Conservation (phyloP, 306 rosid genomes). For the Corylus heterophylla region DNA sequence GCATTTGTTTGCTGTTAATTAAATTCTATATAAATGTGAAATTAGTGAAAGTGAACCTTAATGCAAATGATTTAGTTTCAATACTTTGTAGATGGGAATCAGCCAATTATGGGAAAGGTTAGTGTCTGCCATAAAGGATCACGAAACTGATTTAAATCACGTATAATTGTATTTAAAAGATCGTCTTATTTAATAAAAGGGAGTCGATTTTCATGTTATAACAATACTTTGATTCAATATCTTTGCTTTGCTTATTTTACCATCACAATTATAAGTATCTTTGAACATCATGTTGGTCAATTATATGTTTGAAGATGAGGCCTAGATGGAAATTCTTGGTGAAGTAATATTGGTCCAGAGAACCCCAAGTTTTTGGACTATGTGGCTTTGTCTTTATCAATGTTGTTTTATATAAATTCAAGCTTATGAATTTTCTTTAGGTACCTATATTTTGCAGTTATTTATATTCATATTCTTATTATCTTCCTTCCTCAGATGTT, state of each 20-base stretch:
- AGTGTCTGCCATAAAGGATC: neutral
- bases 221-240: neutral
- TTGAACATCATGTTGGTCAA: neutral
- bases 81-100: neutral
- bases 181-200: neutral
- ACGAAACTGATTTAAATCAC: neutral
- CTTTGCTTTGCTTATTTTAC: neutral
- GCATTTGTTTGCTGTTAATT: conserved; percentile 1
- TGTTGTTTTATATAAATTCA: neutral
- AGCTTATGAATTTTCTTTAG: neutral
- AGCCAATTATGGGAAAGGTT: neutral
- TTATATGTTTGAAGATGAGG: neutral
- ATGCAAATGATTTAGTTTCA: neutral
- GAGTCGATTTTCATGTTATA: conserved; percentile 1
- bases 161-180: neutral
- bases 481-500: conserved; percentile 63
- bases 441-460: conserved; percentile 5
- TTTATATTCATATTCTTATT: conserved; percentile 7
- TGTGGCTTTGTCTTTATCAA: neutral
- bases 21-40: neutral
- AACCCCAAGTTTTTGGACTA: neutral
- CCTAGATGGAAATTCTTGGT: neutral
- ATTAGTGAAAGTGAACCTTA: neutral
- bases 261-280: neutral
- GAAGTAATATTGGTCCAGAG: neutral